These are phyloP conservation scores for Ceriops decandra DNA, from an alignment of 345 rosid genomes.

Conservation along the genomic window DNA sequence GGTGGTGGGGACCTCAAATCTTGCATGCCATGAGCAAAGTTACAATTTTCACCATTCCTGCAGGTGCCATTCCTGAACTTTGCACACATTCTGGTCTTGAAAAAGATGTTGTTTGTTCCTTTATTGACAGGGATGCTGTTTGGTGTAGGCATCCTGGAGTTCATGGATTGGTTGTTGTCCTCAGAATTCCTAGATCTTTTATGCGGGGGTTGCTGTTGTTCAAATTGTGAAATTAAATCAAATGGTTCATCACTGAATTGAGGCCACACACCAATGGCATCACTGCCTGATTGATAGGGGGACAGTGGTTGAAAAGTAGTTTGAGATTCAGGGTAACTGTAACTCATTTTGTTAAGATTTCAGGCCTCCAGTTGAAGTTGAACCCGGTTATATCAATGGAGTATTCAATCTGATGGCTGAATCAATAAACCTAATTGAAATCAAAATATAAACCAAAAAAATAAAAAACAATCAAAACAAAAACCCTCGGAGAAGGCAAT, in stretches of 20 bases:
- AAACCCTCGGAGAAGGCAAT: slow-evolving; percentile 3
- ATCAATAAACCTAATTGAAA: neutral
- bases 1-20: slow-evolving; percentile 91
- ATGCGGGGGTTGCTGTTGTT: slow-evolving; percentile 42
- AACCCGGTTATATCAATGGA: neutral
- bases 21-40: slow-evolving; percentile 87
- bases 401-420: neutral
- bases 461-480: slow-evolving; percentile 2
- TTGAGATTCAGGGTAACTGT: slow-evolving; percentile 49
- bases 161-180: slow-evolving; percentile 29
- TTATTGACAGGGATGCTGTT: slow-evolving; percentile 48
- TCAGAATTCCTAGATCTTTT: slow-evolving; percentile 64
- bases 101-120: slow-evolving; percentile 76
- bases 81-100: slow-evolving; percentile 82
- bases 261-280: slow-evolving; percentile 59
- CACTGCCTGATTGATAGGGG: slow-evolving; percentile 35
- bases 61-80: slow-evolving; percentile 63
- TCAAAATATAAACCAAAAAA: slow-evolving; percentile 1
- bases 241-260: slow-evolving; percentile 44
- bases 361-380: neutral
- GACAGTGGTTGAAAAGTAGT: slow-evolving; percentile 34
- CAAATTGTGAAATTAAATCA: slow-evolving; percentile 38
- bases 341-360: slow-evolving; percentile 40
- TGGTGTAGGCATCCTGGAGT: slow-evolving; percentile 24
- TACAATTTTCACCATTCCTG: slow-evolving; percentile 88